These are phyloP conservation scores for Taxillus chinensis DNA, from an alignment of 164 flowering plant genomes.

Conservation along the genomic window DNA sequence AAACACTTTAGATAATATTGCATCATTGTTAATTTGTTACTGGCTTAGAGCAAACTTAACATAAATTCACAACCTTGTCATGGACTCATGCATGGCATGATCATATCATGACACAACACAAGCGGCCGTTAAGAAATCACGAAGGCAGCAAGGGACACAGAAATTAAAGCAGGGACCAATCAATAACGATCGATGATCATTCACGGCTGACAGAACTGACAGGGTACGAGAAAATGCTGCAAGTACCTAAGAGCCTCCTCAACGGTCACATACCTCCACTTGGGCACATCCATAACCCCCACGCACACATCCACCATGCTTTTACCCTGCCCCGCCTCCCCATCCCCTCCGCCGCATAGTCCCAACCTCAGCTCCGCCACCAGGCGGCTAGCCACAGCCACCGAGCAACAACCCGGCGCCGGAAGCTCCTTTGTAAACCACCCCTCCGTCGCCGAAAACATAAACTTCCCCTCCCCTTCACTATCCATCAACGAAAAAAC, in stretches of 20 bases:
- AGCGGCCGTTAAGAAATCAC: too few species aligned
- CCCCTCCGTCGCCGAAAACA: constrained; percentile 18
- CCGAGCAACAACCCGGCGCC: constrained; percentile 31
- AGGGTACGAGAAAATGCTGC: constrained; percentile 54
- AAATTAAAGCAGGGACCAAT: too few species aligned
- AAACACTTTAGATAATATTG: too few species aligned
- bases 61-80: too few species aligned
- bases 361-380: constrained; percentile 47
- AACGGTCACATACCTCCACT: constrained; percentile 43
- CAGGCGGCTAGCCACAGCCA: constrained; percentile 22
- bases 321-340: constrained; percentile 12
- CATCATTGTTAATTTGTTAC: too few species aligned
- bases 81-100: too few species aligned
- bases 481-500: constrained; percentile 44
- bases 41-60: too few species aligned
- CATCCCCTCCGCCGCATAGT: constrained; percentile 9
- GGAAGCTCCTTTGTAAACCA: constrained; percentile 69
- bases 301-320: constrained; percentile 36
- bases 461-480: constrained; percentile 25
- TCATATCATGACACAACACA: too few species aligned
- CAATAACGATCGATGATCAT: too few species aligned
- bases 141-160: too few species aligned
- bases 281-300: constrained; percentile 34
- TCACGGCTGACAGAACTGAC: too few species aligned
- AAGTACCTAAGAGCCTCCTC: constrained; percentile 55